Evolutionary conservation across 805 yeast species (phyloP), one percentile per base, ranked within the genome.

Genomic region (Pichia cephalocereana): DNA sequence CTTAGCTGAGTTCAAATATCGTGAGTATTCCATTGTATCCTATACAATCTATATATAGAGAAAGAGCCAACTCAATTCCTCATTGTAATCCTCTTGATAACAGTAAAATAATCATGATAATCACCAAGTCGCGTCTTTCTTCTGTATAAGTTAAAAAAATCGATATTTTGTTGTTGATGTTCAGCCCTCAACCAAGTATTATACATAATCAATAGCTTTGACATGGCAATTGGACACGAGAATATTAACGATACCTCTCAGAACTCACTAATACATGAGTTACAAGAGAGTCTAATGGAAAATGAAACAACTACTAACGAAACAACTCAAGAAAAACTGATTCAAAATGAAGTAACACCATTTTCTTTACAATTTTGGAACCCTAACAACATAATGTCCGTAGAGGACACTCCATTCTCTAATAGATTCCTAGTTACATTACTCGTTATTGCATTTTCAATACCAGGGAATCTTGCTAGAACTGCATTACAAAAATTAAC

Each of bases 1-100:
- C 58, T 84, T 84, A 2, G 96, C 95, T 23, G 36, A 14, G 8
- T 9, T 15, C 17, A 34, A 34, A 14, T 34, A 12, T 34, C 37
- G 37, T 34, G n/a, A 14, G 37, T 34, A 34, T 15, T 34, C 37
- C 37, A 34, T 34, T 12, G 37, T 34, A 34, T 15, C 8, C 14
- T 23, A 6, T 1, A 23, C 26, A 19, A n/a, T n/a, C n/a, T 19
- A 19, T 19, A 19, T 5, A 4, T 6, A 23, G 1, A 23, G 26
- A 23, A 23, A 5, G 26, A 23, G 5, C 26, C 26, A 23, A 23
- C 26, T 23, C 6, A 4, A 3, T 6, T 23, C 26, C 26, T 6
- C 26, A 23, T 4, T 23, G 26, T 23, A 23, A 23, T 5, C 26
- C 5, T 23, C 7, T 6, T 23, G 26, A 23, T 23, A 23, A 23